phyloP scores from a whole-genome alignment of 2,329 filamentous ascomycete genomes.

The Sclerotinia spermophila region DNA sequence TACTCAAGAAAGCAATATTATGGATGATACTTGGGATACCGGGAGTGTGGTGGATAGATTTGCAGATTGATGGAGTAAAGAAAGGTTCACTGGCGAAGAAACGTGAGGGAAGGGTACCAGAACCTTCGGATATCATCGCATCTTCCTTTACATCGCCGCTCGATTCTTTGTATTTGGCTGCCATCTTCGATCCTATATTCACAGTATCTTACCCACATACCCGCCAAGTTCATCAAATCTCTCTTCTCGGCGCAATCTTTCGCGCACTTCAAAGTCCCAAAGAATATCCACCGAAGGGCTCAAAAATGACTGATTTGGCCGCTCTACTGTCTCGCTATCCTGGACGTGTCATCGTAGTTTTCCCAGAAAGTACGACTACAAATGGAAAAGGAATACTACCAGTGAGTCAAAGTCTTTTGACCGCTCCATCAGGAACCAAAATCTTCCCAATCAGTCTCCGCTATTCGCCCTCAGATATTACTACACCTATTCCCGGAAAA shows the following conservation, averaged over 20 bases:
- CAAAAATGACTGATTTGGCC: constrained; percentile 56
- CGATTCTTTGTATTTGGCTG: constrained; percentile 89
- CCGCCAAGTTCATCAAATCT: constrained; percentile 70
- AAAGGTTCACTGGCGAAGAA: constrained; percentile 81
- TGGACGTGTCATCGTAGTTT: constrained; percentile 74
- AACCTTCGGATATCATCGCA: constrained; percentile 77
- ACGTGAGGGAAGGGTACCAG: constrained; percentile 69
- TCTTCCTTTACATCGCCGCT: constrained; percentile 89
- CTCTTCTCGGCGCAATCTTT: constrained; percentile 70
- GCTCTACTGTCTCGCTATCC: constrained; percentile 66
- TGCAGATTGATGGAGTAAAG: constrained; percentile 96
- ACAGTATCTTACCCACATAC: constrained; percentile 76
- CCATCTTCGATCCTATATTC: constrained; percentile 95
- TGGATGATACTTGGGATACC: constrained; percentile 87
- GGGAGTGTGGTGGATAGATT: constrained; percentile 96
- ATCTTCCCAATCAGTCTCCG: constrained; percentile 90
- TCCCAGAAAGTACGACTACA: constrained; percentile 91
- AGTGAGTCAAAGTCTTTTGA: constrained; percentile 72
- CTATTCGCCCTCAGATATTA: constrained; percentile 85
- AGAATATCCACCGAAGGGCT: constrained; percentile 44
- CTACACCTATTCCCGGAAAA: constrained; percentile 77
- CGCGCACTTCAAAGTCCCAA: constrained; percentile 64
- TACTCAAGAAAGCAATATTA: constrained; percentile 75
- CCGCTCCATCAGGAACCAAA: constrained; percentile 61
- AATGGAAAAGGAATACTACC: constrained; percentile 89